Percentiles rank a stretch among this genome's conserved stretches.
These are phyloP conservation scores for Ustilago cynodontis DNA, from an alignment of 1,284 basidiomycete species.

Conservation along the genomic window DNA sequence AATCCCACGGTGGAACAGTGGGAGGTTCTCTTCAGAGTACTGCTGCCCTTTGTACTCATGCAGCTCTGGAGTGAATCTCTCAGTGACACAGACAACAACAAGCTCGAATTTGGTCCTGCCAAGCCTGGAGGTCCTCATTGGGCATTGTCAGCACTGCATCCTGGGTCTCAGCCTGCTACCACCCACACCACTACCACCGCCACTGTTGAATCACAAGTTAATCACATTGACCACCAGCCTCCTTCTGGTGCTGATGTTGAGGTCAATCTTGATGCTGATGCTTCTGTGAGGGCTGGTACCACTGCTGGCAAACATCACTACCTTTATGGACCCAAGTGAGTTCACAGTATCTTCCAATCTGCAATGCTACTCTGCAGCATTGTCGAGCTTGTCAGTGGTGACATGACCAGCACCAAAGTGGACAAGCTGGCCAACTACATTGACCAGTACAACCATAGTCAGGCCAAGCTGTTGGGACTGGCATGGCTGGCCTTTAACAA, in stretches of 20 bases:
- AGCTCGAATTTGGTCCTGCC: neutral
- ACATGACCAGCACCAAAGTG: neutral
- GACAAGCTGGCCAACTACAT: neutral
- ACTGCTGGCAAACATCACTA: no score
- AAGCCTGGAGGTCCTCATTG: no score
- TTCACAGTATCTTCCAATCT: neutral
- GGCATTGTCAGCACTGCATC: no score
- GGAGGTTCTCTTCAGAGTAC: neutral
- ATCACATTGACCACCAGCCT: no score
- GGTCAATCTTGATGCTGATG: no score
- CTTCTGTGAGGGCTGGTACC: no score
- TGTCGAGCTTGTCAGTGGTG: slow-evolving; percentile 1
- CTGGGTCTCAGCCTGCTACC: neutral
- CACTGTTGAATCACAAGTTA: no score
- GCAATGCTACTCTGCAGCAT: slow-evolving; percentile 6
- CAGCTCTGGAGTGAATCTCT: slow-evolving; percentile 6
- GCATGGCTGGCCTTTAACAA: slow-evolving; percentile 19
- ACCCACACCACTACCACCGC: neutral
- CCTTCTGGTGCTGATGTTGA: no score
- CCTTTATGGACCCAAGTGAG: neutral
- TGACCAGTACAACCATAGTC: neutral
- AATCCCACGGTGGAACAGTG: slow-evolving; percentile 6
- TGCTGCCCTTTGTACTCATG: slow-evolving; percentile 3
- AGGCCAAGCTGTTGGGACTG: slow-evolving; percentile 8
- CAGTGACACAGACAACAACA: neutral